These are phyloP conservation scores for Tylopilus vinaceipallidus DNA, from an alignment of 768 basidiomycete genomes.

Conservation along the genomic window DNA sequence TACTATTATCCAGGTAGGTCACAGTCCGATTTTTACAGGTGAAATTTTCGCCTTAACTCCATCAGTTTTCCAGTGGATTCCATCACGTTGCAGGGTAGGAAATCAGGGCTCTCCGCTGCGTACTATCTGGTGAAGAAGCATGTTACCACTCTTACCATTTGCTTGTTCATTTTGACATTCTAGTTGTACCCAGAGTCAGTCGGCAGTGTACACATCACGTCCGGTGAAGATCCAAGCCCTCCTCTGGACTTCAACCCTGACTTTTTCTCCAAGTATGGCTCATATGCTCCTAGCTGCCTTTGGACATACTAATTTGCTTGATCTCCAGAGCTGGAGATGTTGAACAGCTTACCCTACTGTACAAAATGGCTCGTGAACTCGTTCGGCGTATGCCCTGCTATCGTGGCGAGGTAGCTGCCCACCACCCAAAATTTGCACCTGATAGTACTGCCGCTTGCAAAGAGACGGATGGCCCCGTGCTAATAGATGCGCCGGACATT, in stretches of 20 bases:
- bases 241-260: slow-evolving; percentile 45
- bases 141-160: background rate
- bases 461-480: slow-evolving; percentile 18
- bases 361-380: slow-evolving; percentile 56
- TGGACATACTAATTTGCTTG: background rate
- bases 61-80: slow-evolving; percentile 27
- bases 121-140: slow-evolving; percentile 34
- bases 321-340: slow-evolving; percentile 35
- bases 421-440: slow-evolving; percentile 30
- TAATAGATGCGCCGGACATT: background rate
- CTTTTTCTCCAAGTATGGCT: slow-evolving; percentile 41
- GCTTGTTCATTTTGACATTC: background rate
- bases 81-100: slow-evolving; percentile 16
- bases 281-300: background rate
- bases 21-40: background rate
- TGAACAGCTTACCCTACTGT: slow-evolving; percentile 45
- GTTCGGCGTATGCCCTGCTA: slow-evolving; percentile 47
- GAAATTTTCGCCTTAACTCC: background rate
- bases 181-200: slow-evolving; percentile 44
- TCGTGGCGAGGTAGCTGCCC: slow-evolving; percentile 17
- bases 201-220: slow-evolving; percentile 49
- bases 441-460: slow-evolving; percentile 28
- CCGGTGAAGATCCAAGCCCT: slow-evolving; percentile 40
- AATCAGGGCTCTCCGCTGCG: slow-evolving; percentile 25
- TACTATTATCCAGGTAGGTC: slow-evolving; percentile 39